Evolutionary conservation across 345 rosid genomes (phyloP).

Genomic region (Zanthoxylum bungeanum): DNA sequence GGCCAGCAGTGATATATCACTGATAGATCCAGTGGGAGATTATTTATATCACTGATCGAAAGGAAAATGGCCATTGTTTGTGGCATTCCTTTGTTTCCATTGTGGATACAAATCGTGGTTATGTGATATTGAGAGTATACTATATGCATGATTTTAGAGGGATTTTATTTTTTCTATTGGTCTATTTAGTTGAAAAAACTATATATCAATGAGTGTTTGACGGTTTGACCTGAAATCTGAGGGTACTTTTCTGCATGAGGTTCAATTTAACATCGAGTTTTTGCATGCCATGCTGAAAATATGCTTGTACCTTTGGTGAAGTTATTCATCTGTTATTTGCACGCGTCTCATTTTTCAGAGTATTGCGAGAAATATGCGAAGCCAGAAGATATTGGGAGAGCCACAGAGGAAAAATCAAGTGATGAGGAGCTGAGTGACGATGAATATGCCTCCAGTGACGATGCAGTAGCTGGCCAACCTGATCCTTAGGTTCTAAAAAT

Average conservation of each 20-base stretch:
- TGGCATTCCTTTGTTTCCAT: not conserved
- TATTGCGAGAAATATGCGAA: conserved; percentile 87
- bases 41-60: not conserved
- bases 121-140: not conserved
- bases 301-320: not conserved
- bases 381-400: conserved; percentile 58
- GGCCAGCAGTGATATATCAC: not conserved
- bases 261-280: not conserved
- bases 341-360: conserved; percentile 36
- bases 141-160: not conserved
- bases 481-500: conserved; percentile 49
- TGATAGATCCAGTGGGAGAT: not conserved
- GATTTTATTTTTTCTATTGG: not conserved
- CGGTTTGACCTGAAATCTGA: not conserved
- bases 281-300: not conserved
- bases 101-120: not conserved
- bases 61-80: not conserved
- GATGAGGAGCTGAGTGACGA: conserved; percentile 89
- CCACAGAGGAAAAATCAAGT: conserved; percentile 63
- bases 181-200: not conserved
- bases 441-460: conserved; percentile 67
- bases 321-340: not conserved
- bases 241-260: not conserved
- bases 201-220: not conserved
- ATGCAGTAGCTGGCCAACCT: conserved; percentile 71